These are phyloP conservation scores for Colletotrichum ledebouriae DNA, from an alignment of 2,329 filamentous ascomycete species.

Conservation along the genomic window DNA sequence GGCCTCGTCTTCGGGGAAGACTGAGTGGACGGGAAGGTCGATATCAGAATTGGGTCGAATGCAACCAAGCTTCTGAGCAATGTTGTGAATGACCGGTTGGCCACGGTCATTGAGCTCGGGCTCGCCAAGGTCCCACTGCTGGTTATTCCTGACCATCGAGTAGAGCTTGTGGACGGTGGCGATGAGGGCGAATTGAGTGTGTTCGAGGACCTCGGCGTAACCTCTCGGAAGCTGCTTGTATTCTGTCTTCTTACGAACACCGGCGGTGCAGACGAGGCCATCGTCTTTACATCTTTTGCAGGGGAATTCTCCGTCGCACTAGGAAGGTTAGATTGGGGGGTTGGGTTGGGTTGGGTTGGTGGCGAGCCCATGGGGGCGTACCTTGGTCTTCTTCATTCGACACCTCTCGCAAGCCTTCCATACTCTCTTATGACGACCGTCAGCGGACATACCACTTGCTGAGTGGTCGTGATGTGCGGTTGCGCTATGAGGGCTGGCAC, in stretches of 20 bases:
- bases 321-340: slow-evolving; percentile 9
- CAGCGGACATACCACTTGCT: slow-evolving; percentile 54
- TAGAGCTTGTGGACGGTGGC: slow-evolving; percentile 76
- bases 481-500: slow-evolving; percentile 58
- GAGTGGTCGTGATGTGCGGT: slow-evolving; percentile 55
- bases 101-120: slow-evolving; percentile 74
- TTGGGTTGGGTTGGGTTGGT: not conserved
- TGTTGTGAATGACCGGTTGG: slow-evolving; percentile 75
- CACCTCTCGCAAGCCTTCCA: slow-evolving; percentile 78
- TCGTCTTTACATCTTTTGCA: slow-evolving; percentile 78
- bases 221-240: slow-evolving; percentile 75
- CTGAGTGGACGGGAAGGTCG: slow-evolving; percentile 68
- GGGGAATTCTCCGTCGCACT: slow-evolving; percentile 76
- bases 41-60: slow-evolving; percentile 73
- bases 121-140: slow-evolving; percentile 73
- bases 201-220: slow-evolving; percentile 75
- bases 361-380: slow-evolving; percentile 46
- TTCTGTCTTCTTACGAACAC: slow-evolving; percentile 75
- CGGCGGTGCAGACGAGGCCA: slow-evolving; percentile 73
- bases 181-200: slow-evolving; percentile 74
- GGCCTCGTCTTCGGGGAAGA: slow-evolving; percentile 73
- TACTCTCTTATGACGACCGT: slow-evolving; percentile 73
- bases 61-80: slow-evolving; percentile 73
- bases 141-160: slow-evolving; percentile 70
- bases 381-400: slow-evolving; percentile 79